These are phyloP conservation scores for Fusarium graminum DNA, from an alignment of 2,329 filamentous ascomycete genomes.

Conservation along the genomic window DNA sequence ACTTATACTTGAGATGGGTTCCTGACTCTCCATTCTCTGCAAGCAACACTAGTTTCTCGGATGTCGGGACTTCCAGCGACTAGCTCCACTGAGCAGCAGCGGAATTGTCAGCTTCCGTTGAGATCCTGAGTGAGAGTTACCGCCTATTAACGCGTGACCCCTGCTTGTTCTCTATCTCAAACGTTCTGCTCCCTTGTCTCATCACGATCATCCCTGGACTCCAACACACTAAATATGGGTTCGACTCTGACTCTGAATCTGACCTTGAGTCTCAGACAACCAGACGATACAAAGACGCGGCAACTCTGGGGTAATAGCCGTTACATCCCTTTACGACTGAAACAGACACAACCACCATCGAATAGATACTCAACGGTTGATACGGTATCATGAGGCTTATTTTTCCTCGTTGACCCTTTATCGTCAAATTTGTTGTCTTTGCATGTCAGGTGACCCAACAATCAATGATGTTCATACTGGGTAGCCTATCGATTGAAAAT, in stretches of 20 bases:
- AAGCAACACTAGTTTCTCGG: slow-evolving; percentile 26
- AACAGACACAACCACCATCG: background rate
- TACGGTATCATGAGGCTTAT: background rate
- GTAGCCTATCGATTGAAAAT: background rate
- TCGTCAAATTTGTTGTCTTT: background rate
- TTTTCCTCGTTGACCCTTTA: background rate
- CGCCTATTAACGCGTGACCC: slow-evolving; percentile 3
- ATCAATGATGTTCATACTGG: background rate
- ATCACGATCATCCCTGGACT: slow-evolving; percentile 11
- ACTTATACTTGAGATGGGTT: slow-evolving; percentile 1
- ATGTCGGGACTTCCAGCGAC: slow-evolving; percentile 44
- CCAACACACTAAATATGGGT: background rate
- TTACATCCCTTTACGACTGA: slow-evolving; percentile 20
- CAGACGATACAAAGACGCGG: slow-evolving; percentile 24
- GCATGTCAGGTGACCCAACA: background rate
- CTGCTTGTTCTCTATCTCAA: slow-evolving; percentile 5
- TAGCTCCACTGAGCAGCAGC: slow-evolving; percentile 43
- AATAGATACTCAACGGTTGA: background rate
- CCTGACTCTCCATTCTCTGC: background rate
- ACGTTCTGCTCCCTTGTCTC: background rate
- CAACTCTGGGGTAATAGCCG: slow-evolving; percentile 25
- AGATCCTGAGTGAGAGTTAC: background rate
- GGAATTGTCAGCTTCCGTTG: slow-evolving; percentile 43
- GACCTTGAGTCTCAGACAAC: slow-evolving; percentile 12
- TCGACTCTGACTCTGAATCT: background rate